phyloP scores from a whole-genome alignment of 306 rosid species.

The Dalbergia cochinchinensis region DNA sequence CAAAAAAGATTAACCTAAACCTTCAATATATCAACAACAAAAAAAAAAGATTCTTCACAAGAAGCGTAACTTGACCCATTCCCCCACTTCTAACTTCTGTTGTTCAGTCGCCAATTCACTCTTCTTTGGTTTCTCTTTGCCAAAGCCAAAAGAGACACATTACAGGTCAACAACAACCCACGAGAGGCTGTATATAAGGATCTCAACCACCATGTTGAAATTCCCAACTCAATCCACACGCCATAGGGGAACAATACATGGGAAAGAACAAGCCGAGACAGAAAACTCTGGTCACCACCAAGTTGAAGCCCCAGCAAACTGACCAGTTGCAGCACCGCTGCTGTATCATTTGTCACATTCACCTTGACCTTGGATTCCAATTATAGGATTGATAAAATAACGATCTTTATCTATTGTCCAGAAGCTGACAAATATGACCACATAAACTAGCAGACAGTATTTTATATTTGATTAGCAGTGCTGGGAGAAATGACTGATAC shows the following conservation, averaged over 20 bases:
- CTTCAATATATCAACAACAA: no score
- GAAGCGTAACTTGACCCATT: no score
- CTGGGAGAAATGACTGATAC: conserved; percentile 40
- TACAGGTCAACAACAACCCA: conserved; percentile 21
- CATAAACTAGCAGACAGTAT: conserved; percentile 4
- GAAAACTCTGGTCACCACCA: conserved; percentile 23
- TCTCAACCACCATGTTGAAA: conserved; percentile 35
- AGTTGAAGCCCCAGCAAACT: conserved; percentile 36
- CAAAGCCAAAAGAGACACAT: background rate
- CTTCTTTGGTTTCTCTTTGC: background rate
- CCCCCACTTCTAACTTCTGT: no score
- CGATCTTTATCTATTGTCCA: background rate
- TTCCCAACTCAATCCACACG: conserved; percentile 40
- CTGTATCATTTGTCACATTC: conserved; percentile 50
- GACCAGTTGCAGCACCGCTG: conserved; percentile 39
- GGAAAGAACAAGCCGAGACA: background rate
- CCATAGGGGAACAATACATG: conserved; percentile 27
- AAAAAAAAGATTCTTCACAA: no score
- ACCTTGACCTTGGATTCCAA: conserved; percentile 62
- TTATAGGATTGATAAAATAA: conserved; percentile 37
- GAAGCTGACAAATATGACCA: conserved; percentile 44
- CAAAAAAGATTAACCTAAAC: no score
- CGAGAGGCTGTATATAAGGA: background rate
- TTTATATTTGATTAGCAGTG: conserved; percentile 2
- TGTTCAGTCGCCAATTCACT: no score